Conservation (phyloP, 1,139 yeast species). For the Blastobotrys serpentis region DNA sequence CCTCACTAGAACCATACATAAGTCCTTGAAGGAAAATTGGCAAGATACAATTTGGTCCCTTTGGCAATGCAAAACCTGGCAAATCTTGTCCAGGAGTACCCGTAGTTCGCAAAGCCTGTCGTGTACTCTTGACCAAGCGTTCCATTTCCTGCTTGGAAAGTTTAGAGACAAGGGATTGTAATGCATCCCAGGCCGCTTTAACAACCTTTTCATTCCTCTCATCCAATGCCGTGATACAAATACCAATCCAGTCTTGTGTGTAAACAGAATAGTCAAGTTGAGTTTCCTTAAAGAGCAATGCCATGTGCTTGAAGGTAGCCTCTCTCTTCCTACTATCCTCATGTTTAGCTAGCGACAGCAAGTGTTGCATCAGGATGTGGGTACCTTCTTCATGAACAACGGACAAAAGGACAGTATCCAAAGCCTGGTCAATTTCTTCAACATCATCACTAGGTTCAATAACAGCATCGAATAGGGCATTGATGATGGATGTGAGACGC, state of each 20-base stretch:
- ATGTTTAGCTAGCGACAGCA: slow-evolving; percentile 70
- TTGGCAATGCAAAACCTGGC: slow-evolving; percentile 74
- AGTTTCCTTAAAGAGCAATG: slow-evolving; percentile 65
- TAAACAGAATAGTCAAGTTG: slow-evolving; percentile 70
- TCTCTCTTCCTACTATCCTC: slow-evolving; percentile 70
- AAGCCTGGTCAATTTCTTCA: slow-evolving; percentile 51
- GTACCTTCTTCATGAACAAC: slow-evolving; percentile 78
- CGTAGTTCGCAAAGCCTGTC: slow-evolving; percentile 65
- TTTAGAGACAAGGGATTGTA: slow-evolving; percentile 63
- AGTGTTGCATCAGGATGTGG: slow-evolving; percentile 80
- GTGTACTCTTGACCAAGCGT: slow-evolving; percentile 72
- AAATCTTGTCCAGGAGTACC: slow-evolving; percentile 65
- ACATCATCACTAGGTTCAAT: slow-evolving; percentile 40
- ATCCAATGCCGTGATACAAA: slow-evolving; percentile 70
- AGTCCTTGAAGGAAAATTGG: slow-evolving; percentile 94
- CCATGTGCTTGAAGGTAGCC: slow-evolving; percentile 66
- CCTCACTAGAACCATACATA: slow-evolving; percentile 86
- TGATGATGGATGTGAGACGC: slow-evolving; percentile 68
- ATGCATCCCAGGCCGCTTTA: slow-evolving; percentile 64
- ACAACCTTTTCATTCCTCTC: slow-evolving; percentile 67
- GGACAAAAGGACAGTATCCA: slow-evolving; percentile 68
- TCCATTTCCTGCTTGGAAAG: slow-evolving; percentile 66
- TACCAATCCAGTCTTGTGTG: slow-evolving; percentile 70
- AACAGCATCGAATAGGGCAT: slow-evolving; percentile 65
- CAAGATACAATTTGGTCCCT: slow-evolving; percentile 82